Evolutionary conservation across 2,329 filamentous ascomycete genomes (phyloP), one percentile per base, ranked within the genome.

Genomic region (Monosporascus sp.): DNA sequence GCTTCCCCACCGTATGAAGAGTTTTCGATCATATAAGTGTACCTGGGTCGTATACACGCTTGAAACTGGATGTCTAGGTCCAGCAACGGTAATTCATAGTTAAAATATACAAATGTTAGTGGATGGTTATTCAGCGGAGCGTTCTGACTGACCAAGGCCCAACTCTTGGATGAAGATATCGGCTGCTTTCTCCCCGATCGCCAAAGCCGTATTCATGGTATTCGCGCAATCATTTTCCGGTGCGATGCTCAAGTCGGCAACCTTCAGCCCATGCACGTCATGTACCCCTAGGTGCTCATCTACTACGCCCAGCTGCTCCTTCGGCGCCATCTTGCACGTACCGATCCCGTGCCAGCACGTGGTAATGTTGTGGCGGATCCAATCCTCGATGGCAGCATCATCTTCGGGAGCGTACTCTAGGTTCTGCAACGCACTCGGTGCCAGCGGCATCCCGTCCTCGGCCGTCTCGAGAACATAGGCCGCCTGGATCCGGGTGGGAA

Each of bases 401-500:
- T 76, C 75, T 27, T 75, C 73, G 8, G 65, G 56, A 1, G 65
- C 65, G 56, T 80, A 80, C 50, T 69, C 60, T 39, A 81, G 73
- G 49, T 76, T 67, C 54, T 75, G 55, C 38, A 8, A 11, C 17
- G 18, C 67, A 55, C 38, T 41, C 17, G 38, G 6, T 20, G 17
- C 17, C 18, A 41, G 38, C 38, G 38, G 38, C 17, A 6, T 41
- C 17, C 18, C 38, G 18, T 41, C 38, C 38, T 41, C 7, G 9
- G 1, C 17, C 17, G 17, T 20, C 38, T 41, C 38, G 38, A 20
- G 18, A 35, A 14, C 31, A 18, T 41, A 41, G 6, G 38, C 6
- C 5, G 73, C 75, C 9, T 63, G 1, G 71, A 75, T 0, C 59
- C 67, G 1, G 64, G 53, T 0, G 70, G 59, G 57, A 79, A 79